These are phyloP conservation scores for Paradendryphiella salina DNA, from an alignment of 2,329 filamentous ascomycete genomes.

Conservation along the genomic window DNA sequence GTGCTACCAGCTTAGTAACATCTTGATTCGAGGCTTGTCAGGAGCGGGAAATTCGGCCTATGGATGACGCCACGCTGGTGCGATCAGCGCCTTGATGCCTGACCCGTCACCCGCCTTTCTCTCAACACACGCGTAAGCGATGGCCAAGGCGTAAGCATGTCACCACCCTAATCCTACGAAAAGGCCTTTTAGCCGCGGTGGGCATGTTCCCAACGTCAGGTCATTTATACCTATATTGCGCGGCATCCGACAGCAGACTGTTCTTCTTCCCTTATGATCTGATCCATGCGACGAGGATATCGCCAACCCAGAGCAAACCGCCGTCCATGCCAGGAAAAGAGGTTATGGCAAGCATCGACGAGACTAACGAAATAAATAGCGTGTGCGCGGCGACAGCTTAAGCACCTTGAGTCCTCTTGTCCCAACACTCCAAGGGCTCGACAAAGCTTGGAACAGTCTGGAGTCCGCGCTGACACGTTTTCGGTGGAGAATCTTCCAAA, in stretches of 20 bases:
- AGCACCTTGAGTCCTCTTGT: conserved; percentile 11
- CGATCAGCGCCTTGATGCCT: conserved; percentile 7
- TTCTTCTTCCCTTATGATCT: not conserved
- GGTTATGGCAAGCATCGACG: conserved; percentile 1
- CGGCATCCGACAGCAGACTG: not conserved
- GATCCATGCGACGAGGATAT: not conserved
- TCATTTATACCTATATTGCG: not conserved
- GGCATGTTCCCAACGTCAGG: not conserved
- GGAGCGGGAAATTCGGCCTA: not conserved
- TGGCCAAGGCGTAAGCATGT: conserved; percentile 1
- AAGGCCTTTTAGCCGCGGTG: conserved; percentile 2
- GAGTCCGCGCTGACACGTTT: conserved; percentile 1
- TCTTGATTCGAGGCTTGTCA: conserved; percentile 4
- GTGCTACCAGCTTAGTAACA: conserved; percentile 3
- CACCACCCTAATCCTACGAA: not conserved
- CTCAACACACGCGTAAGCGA: conserved; percentile 3
- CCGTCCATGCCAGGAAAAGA: not conserved
- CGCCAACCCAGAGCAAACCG: not conserved
- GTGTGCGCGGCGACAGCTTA: conserved; percentile 11
- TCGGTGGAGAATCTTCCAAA: conserved; percentile 9
- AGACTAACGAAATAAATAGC: conserved; percentile 6
- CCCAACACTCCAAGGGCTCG: conserved; percentile 11
- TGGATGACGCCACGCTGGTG: conserved; percentile 1
- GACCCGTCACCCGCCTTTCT: conserved; percentile 6
- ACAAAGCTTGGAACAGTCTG: conserved; percentile 6